These are phyloP conservation scores for Trifolium fragiferum DNA, from an alignment of 306 rosid species.

Conservation along the genomic window DNA sequence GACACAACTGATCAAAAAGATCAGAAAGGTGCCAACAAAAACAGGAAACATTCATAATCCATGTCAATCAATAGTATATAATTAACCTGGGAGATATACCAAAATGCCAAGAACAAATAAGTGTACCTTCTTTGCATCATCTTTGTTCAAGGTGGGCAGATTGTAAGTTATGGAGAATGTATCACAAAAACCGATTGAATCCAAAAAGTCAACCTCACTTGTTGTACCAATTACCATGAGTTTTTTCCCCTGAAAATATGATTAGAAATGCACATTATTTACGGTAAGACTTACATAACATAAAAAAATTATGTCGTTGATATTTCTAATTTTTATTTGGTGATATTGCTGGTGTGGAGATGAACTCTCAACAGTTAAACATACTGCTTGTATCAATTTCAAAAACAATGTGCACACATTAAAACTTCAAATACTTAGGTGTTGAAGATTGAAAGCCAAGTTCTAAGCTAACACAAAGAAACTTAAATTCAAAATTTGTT, in stretches of 20 bases:
- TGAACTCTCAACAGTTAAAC: constrained; percentile 38
- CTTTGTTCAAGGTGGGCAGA: constrained; percentile 69
- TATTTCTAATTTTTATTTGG: constrained; percentile 33
- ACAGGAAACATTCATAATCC: constrained; percentile 21
- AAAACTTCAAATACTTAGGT: constrained; percentile 24
- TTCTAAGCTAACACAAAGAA: constrained; percentile 15
- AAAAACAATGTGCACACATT: constrained; percentile 1
- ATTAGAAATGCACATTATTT: constrained; percentile 29
- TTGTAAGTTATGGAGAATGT: constrained; percentile 81
- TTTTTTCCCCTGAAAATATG: constrained; percentile 78
- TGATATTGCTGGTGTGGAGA: constrained; percentile 34
- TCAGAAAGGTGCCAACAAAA: constrained; percentile 13
- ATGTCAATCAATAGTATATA: constrained; percentile 15
- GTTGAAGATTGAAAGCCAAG: constrained; percentile 28
- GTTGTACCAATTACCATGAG: constrained; percentile 93
- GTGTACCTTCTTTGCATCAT: constrained; percentile 84
- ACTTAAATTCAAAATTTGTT: constrained; percentile 21
- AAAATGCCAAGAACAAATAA: constrained; percentile 35
- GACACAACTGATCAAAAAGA: constrained; percentile 30
- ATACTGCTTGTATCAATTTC: constrained; percentile 16
- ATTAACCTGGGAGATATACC: constrained; percentile 18
- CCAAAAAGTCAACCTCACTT: constrained; percentile 86
- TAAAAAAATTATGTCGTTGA: constrained; percentile 11
- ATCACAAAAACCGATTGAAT: constrained; percentile 76
- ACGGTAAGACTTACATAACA: constrained; percentile 16